Base-by-base conservation (phyloP, 202 grass and related monocot species). In the Sporobolus alterniflorus region DNA sequence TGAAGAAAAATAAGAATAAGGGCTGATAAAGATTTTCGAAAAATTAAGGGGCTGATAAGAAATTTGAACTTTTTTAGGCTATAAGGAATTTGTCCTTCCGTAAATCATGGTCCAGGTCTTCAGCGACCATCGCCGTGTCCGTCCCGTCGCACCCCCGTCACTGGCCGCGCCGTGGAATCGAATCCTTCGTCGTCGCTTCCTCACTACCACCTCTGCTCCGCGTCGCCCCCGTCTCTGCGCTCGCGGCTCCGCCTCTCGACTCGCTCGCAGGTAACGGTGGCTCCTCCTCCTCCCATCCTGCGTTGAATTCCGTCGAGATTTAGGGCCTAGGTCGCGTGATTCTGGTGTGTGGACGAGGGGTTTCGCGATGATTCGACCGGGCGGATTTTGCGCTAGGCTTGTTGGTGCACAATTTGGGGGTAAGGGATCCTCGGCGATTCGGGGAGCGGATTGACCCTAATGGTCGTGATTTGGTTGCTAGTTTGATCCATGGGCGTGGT, bases 261-360 rank as follows among this genome's bases (percentile, higher is more conserved):
- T 50, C 11, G 57, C 46, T 39, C 4, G 36, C 20, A 75, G 87
- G 87, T 89, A 84, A 80, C 8, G 28, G 18, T 42, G 67, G 17
- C 13, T 13, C 7, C 72, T 24, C 21, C 26, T 17, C 4, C 3
- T 71, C 36, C 1, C 5, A 32, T 34, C 60, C 32, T 50, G 6
- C 20, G 17, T 26, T 1, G 1, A 20, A 68, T 78, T 50, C 13
- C 16, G 6, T 10, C 67, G 40, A 5, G 68, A 67, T 78, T 28
- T 49, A 79, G 68, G 10, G 9, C 14, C 11, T 67, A 21, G 30
- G 63, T 12, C 9, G 11, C 7, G 28, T 36, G 72, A 30, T 59
- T 10, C 12, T 60, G 43, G 50, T 17, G 28, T 33, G 20, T 24
- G 29, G n/a, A 4, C 40, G 9, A 25, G 17, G 18, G 50, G 41